Conservation (phyloP, 2,329 filamentous ascomycete genomes). For the Fusarium haematococcum region DNA sequence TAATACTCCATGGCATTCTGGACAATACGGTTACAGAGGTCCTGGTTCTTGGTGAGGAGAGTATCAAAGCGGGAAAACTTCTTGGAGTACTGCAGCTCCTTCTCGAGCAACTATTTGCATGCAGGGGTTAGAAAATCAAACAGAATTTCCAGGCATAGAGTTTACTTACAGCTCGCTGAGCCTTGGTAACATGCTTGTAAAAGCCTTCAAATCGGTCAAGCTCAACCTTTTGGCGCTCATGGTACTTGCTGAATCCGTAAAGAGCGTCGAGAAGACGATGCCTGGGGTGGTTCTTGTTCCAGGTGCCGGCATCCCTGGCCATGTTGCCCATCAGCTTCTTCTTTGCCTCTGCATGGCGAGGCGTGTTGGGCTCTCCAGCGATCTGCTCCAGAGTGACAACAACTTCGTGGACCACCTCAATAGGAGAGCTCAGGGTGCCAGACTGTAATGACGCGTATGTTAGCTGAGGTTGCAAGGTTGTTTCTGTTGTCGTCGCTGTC, state of each 20-base stretch:
- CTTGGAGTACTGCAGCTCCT: slow-evolving; percentile 67
- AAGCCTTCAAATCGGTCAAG: slow-evolving; percentile 50
- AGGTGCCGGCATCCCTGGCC: slow-evolving; percentile 44
- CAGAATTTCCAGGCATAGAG: not conserved
- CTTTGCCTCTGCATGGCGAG: slow-evolving; percentile 48
- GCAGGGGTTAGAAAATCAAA: not conserved
- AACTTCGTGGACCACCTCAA: slow-evolving; percentile 46
- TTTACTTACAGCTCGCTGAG: slow-evolving; percentile 46
- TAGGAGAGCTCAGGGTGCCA: slow-evolving; percentile 3
- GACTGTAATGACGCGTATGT: slow-evolving; percentile 19
- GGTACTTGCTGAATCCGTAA: slow-evolving; percentile 52
- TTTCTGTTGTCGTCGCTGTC: not conserved
- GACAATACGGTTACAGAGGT: slow-evolving; percentile 60
- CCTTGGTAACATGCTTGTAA: slow-evolving; percentile 51
- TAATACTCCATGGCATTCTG: slow-evolving; percentile 60
- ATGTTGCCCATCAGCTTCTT: slow-evolving; percentile 47
- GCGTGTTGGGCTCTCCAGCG: slow-evolving; percentile 30
- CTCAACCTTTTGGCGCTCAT: slow-evolving; percentile 51
- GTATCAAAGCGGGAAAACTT: slow-evolving; percentile 60
- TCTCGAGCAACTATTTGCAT: slow-evolving; percentile 60
- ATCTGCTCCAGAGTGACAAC: slow-evolving; percentile 43
- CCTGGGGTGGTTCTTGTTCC: slow-evolving; percentile 52
- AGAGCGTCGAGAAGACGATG: slow-evolving; percentile 56
- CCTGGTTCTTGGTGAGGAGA: slow-evolving; percentile 58
- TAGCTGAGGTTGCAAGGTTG: slow-evolving; percentile 4